phyloP scores from a whole-genome alignment of 805 yeast genomes.

The Isabelozyma gotoi region DNA sequence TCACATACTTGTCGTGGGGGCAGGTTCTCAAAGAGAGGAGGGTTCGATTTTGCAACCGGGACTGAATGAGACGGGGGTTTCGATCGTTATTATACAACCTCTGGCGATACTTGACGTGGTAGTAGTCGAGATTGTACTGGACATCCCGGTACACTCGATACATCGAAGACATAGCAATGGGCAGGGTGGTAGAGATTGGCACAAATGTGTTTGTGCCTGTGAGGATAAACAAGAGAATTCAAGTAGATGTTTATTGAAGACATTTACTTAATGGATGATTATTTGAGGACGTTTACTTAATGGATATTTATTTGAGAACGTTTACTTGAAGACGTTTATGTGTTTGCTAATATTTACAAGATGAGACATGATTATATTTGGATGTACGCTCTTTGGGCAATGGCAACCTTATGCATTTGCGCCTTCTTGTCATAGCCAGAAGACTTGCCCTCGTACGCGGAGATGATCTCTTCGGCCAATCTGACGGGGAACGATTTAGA shows the following conservation, averaged over 20 bases:
- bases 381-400: constrained; percentile 82
- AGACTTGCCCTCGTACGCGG: constrained; percentile 75
- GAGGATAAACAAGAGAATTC: not conserved
- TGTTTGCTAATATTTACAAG: constrained; percentile 12
- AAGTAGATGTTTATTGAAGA: not conserved
- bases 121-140: constrained; percentile 31
- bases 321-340: too few relatives aligned
- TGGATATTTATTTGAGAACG: too few relatives aligned
- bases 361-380: constrained; percentile 23
- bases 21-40: constrained; percentile 39
- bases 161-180: constrained; percentile 5
- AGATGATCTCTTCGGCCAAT: constrained; percentile 82
- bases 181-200: not conserved
- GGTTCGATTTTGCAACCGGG: constrained; percentile 29
- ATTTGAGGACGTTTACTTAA: too few relatives aligned
- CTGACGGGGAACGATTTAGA: constrained; percentile 84
- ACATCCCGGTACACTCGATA: constrained; percentile 18
- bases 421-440: constrained; percentile 82
- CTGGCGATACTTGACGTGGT: constrained; percentile 33
- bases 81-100: constrained; percentile 37
- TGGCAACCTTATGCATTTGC: constrained; percentile 81
- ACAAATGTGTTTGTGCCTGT: constrained; percentile 1
- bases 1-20: constrained; percentile 30
- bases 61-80: constrained; percentile 38
- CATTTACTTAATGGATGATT: too few relatives aligned